A percentile compares a stretch with the other conserved stretches of the same genome.
phyloP scores from a whole-genome alignment of 2,329 filamentous ascomycete genomes.

The Beauveria bassiana region DNA sequence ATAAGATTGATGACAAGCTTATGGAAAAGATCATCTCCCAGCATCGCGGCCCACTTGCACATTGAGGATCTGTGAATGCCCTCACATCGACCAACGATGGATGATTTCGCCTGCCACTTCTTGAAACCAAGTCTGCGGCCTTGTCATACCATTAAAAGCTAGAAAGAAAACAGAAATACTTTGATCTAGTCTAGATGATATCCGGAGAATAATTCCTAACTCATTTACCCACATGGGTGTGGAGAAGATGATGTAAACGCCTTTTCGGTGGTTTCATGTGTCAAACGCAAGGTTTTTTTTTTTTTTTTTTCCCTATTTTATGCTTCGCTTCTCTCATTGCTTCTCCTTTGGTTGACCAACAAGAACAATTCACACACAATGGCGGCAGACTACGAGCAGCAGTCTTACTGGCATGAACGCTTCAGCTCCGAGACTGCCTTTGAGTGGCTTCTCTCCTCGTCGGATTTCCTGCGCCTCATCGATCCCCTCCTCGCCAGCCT shows the following conservation, averaged over 20 bases:
- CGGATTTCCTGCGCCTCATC: conserved; percentile 32
- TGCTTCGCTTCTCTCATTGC: neutral
- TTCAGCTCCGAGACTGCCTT: conserved; percentile 38
- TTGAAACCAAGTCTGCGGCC: neutral
- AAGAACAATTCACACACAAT: neutral
- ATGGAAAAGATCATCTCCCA: too few relatives aligned
- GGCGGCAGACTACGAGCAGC: conserved; percentile 36
- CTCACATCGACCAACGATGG: neutral
- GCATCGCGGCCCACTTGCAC: too few relatives aligned
- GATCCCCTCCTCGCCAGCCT: conserved; percentile 28
- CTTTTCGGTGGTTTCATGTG: neutral
- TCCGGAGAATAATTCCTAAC: neutral
- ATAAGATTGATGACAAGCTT: too few relatives aligned
- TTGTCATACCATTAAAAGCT: neutral
- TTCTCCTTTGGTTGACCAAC: neutral
- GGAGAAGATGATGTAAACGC: conserved; percentile 7
- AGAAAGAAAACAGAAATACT: neutral
- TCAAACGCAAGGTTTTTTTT: neutral
- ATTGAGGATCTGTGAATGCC: neutral
- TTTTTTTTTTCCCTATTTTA: neutral
- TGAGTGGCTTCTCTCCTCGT: conserved; percentile 39
- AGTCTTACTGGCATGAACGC: conserved; percentile 41
- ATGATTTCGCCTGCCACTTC: neutral
- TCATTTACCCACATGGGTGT: conserved; percentile 6
- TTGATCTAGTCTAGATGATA: conserved; percentile 1